Base-by-base conservation (phyloP, 2,329 filamentous ascomycete species). In the Ustilaginoidea virens region DNA sequence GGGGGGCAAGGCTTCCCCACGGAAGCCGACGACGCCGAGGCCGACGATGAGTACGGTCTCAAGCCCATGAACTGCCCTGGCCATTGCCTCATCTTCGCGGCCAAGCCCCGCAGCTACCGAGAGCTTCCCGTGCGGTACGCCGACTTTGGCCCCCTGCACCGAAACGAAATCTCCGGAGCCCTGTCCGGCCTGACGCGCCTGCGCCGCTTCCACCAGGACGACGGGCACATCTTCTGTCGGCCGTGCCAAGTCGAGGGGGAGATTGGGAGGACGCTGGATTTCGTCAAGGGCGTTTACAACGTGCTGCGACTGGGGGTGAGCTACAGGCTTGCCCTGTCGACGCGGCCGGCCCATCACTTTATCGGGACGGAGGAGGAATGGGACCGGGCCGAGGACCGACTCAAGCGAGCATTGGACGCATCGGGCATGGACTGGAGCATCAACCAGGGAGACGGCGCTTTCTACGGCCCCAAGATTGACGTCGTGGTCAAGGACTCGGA, bases 31-130 rank as follows among this genome's bases (percentile, higher is more conserved):
- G 69, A 75, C 36, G 71, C 74, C 35, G 71, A 79, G 36, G 66
- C 68, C 34, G 65, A 70, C 35, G 73, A 76, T 38, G 77, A 80
- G 36, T 92, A 81, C 52, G 81, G 80, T 12, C 58, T 92, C 40
- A 92, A 92, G 52, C 83, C 83, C 10, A 92, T 92, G 83, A 92
- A 92, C 48, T 92, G 83, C 47, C 83, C 83, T 0, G 83, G 82
- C 3, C 83, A 92, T 52, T 92, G 82, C 48, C 60, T 92, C 37
- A 69, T 92, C 36, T 92, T 92, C 48, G 75, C 69, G 35, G 76
- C 76, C 26, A 69, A 76, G 39, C 65, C 66, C 33, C 72, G 74
- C 35, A 83, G 76, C 40, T 87, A 87, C 52, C 69, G 77, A 38
- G 80, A 92, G 38, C 59, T 92, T 12, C 83, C 85, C 1, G 67